A percentile compares a stretch with the other conserved stretches of the same genome.
Evolutionary conservation across 768 basidiomycete species (phyloP).

Genomic region (Cytidiella melzeri): DNA sequence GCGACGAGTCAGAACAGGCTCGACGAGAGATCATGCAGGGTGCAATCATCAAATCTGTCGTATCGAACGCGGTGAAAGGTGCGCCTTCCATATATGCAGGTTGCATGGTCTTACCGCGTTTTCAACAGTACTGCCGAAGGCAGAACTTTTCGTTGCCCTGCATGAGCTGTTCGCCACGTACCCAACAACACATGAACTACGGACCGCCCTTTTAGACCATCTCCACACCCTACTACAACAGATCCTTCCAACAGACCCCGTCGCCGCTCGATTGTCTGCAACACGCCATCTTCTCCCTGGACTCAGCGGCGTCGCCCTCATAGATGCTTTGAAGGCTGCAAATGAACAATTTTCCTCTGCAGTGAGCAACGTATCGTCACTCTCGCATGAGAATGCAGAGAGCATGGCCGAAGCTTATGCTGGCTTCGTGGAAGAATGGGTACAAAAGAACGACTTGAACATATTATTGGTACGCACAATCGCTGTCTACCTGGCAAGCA

Average conservation of each 20-base stretch:
- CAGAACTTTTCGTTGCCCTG: constrained; percentile 37
- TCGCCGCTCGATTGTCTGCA: constrained; percentile 34
- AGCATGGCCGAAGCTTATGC: constrained; percentile 34
- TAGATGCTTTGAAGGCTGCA: constrained; percentile 45
- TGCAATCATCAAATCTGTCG: constrained; percentile 73
- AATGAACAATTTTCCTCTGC: constrained; percentile 44
- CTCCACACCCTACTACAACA: constrained; percentile 36
- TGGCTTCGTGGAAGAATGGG: constrained; percentile 45
- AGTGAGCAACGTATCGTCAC: constrained; percentile 6
- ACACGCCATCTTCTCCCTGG: constrained; percentile 29
- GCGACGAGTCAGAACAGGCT: constrained; percentile 46
- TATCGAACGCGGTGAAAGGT: constrained; percentile 72
- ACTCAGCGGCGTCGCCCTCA: constrained; percentile 43
- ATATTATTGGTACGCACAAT: constrained; percentile 21
- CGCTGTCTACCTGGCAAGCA: background rate
- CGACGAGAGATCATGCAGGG: constrained; percentile 68
- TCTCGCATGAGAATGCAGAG: constrained; percentile 7
- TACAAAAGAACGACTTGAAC: constrained; percentile 25
- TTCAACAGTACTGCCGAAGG: constrained; percentile 32
- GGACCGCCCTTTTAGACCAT: constrained; percentile 35
- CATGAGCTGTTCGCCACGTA: constrained; percentile 37
- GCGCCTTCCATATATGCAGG: constrained; percentile 21
- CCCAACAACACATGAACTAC: constrained; percentile 35
- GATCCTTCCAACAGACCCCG: constrained; percentile 31
- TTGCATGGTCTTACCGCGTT: constrained; percentile 1